Percentiles rank a stretch among this genome's conserved stretches.
Conservation (phyloP, 1,284 basidiomycete species). For the Sphagnurus paluster region DNA sequence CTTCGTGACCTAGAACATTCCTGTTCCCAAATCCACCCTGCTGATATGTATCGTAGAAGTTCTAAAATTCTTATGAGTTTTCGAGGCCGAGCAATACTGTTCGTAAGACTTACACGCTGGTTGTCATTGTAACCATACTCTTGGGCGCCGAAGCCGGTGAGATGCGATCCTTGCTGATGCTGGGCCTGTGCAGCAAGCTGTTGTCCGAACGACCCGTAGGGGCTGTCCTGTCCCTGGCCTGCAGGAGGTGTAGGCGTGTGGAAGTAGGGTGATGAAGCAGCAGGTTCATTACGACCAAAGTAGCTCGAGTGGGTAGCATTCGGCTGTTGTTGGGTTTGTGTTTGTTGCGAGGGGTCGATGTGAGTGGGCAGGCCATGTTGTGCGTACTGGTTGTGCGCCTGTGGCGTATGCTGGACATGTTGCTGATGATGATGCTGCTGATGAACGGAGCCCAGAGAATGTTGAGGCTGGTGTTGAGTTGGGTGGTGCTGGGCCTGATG, state of each 20-base stretch:
- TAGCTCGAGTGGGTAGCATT: constrained; percentile 47
- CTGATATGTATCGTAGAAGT: constrained; percentile 76
- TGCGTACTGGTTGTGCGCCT: constrained; percentile 57
- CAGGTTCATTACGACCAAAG: constrained; percentile 64
- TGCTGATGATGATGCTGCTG: constrained; percentile 31
- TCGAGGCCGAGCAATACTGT: constrained; percentile 11
- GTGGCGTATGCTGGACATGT: constrained; percentile 40
- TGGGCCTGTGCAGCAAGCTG: constrained; percentile 47
- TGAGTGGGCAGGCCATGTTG: constrained; percentile 65
- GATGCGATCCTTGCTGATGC: constrained; percentile 53
- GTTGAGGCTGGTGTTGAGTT: constrained; percentile 31
- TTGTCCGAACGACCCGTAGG: constrained; percentile 69
- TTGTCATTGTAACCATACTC: constrained; percentile 70
- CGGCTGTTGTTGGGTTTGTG: constrained; percentile 45
- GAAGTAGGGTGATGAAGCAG: constrained; percentile 59
- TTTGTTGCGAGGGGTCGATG: constrained; percentile 56
- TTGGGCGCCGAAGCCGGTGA: constrained; percentile 54
- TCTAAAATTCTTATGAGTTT: constrained; percentile 37
- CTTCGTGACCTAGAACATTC: constrained; percentile 66
- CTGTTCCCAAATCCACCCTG: constrained; percentile 61
- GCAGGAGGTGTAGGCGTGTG: constrained; percentile 74
- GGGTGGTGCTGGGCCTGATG: constrained; percentile 32
- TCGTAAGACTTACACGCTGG: constrained; percentile 52
- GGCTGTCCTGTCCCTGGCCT: constrained; percentile 60
- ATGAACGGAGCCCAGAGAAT: constrained; percentile 18